Percentiles rank a stretch among this genome's conserved stretches.
phyloP scores from a whole-genome alignment of 345 rosid species.

The Trapa incisa region DNA sequence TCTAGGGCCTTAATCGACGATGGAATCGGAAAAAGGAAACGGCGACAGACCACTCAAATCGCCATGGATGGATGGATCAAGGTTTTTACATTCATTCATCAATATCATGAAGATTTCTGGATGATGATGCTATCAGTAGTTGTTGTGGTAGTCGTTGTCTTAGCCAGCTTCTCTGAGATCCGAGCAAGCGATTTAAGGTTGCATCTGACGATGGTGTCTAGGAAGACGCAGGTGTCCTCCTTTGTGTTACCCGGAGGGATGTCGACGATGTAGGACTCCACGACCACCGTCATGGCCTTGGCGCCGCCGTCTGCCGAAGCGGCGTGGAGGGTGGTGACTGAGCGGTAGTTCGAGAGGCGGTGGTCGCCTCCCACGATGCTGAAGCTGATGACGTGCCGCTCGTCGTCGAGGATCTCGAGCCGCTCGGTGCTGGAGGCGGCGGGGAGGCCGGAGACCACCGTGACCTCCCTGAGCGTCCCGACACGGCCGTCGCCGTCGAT shows the following conservation, averaged over 20 bases:
- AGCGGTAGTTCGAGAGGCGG: constrained; percentile 56
- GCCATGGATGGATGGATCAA: not conserved
- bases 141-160: not conserved
- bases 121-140: not conserved
- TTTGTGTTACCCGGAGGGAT: constrained; percentile 64
- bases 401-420: constrained; percentile 80
- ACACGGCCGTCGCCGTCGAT: constrained; percentile 59
- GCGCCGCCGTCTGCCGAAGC: constrained; percentile 16
- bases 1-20: no score
- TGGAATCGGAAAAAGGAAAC: no score
- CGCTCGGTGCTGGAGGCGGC: constrained; percentile 69
- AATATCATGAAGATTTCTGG: not conserved
- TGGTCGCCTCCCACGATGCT: constrained; percentile 85
- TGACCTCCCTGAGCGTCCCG: constrained; percentile 61
- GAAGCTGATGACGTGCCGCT: constrained; percentile 63
- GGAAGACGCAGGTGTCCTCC: constrained; percentile 70
- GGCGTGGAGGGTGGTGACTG: constrained; percentile 75
- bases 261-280: constrained; percentile 84
- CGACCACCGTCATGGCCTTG: constrained; percentile 34
- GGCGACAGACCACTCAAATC: not conserved
- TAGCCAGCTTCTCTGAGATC: constrained; percentile 36
- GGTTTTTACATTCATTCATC: not conserved
- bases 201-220: constrained; percentile 75
- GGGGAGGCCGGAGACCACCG: constrained; percentile 79
- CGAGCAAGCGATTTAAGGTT: constrained; percentile 76